These are phyloP conservation scores for Cutaneotrichosporon cavernicola DNA, from an alignment of 1,284 basidiomycete genomes.

Conservation along the genomic window DNA sequence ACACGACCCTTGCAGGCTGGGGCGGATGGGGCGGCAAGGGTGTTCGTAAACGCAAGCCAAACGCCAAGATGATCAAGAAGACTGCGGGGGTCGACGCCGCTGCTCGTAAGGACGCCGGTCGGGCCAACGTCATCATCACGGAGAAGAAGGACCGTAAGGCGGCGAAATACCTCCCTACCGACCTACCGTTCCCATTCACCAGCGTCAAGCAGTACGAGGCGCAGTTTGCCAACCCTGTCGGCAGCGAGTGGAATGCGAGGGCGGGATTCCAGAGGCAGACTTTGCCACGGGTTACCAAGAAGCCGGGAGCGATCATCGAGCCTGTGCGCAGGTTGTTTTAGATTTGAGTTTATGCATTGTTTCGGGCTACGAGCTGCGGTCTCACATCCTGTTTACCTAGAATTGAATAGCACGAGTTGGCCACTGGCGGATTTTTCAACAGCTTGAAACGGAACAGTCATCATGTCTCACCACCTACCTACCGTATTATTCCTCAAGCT, in stretches of 20 bases:
- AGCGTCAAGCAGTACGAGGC: conserved; percentile 85
- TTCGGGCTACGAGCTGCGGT: too few relatives aligned
- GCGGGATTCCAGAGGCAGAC: conserved; percentile 82
- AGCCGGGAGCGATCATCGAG: conserved; percentile 76
- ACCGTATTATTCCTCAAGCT: too few relatives aligned
- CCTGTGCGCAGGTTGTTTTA: conserved; percentile 65
- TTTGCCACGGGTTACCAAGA: conserved; percentile 78
- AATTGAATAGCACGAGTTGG: too few relatives aligned
- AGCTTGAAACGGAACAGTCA: too few relatives aligned
- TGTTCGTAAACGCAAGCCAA: conserved; percentile 50
- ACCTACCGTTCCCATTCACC: conserved; percentile 91
- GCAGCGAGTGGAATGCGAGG: conserved; percentile 90
- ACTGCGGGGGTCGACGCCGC: conserved; percentile 73
- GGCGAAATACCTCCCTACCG: conserved; percentile 78
- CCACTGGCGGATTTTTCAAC: too few relatives aligned
- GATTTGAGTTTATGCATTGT: neutral
- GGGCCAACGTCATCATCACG: conserved; percentile 87
- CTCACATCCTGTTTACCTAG: too few relatives aligned
- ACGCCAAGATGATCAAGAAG: conserved; percentile 68
- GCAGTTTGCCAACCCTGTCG: conserved; percentile 74
- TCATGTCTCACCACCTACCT: too few relatives aligned
- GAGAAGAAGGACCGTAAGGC: conserved; percentile 94
- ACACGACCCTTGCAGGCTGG: conserved; percentile 94
- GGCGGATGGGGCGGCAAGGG: conserved; percentile 90
- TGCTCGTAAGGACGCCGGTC: conserved; percentile 76